A percentile compares a stretch with the other conserved stretches of the same genome.
phyloP scores from a whole-genome alignment of 805 yeast species.

The Candida wancherniae region DNA sequence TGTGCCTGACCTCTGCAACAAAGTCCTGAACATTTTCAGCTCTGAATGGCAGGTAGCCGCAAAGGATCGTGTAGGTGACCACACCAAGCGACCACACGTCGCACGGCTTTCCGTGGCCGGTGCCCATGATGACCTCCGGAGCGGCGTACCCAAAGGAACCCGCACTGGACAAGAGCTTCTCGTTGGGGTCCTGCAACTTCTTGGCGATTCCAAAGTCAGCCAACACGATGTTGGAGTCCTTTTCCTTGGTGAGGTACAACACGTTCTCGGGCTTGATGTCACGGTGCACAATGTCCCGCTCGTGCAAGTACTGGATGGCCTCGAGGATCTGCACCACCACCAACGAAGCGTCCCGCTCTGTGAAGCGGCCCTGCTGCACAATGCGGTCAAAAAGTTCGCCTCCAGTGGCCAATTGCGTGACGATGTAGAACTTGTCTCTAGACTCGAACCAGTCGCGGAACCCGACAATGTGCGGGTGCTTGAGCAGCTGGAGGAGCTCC shows the following conservation, averaged over 20 bases:
- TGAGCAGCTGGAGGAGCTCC: constrained; percentile 56
- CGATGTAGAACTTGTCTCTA: constrained; percentile 86
- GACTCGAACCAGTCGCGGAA: constrained; percentile 92
- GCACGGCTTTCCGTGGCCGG: constrained; percentile 92
- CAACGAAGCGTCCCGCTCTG: constrained; percentile 81
- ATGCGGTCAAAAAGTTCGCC: constrained; percentile 93
- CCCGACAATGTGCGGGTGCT: constrained; percentile 85
- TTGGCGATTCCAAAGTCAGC: constrained; percentile 98
- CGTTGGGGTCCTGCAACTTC: constrained; percentile 54
- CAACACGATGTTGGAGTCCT: constrained; percentile 67
- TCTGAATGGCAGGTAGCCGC: constrained; percentile 90
- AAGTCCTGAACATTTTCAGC: constrained; percentile 81
- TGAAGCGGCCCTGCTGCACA: constrained; percentile 72
- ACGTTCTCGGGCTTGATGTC: constrained; percentile 94
- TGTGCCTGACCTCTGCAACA: constrained; percentile 66
- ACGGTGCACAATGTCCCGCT: constrained; percentile 77
- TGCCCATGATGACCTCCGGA: constrained; percentile 79
- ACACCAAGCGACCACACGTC: constrained; percentile 97
- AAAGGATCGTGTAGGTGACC: constrained; percentile 80
- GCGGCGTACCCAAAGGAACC: constrained; percentile 97
- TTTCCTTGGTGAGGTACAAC: constrained; percentile 54
- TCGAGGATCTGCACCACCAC: constrained; percentile 69
- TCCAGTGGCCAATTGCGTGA: constrained; percentile 91
- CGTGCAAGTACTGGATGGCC: constrained; percentile 78
- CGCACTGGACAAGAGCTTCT: constrained; percentile 65